Base-by-base conservation (phyloP, 2,329 filamentous ascomycete genomes). In the Trichophyton rubrum region DNA sequence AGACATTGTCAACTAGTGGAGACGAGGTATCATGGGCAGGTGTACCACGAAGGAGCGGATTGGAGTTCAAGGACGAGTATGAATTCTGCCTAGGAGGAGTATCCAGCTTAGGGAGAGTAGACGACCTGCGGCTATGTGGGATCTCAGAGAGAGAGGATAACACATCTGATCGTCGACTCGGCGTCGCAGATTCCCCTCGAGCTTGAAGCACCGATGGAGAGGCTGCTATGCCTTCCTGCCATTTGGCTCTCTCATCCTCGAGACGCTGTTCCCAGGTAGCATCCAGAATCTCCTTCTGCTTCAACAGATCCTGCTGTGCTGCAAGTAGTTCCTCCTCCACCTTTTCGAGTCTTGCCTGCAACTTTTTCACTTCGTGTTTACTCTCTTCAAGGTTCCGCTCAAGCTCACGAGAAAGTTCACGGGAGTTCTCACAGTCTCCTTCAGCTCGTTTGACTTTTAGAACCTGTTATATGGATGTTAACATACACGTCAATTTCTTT, bases 371-470 rank as follows among this genome's bases (percentile, higher is more conserved):
- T 63, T 86, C 80, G 65, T 86, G 81, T 22, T 85, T 79, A n/a
- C 82, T 81, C 62, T 81, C 80, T 64, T 85, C 83, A 2, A 95
- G 75, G 15, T 79, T 75, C 53, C 85, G 81, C 27, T 76, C 69
- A 27, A 76, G 63, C n/a, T 77, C 74, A 8, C 71, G 70, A 59
- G 74, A 70, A 3, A 65, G 63, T 59, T 73, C 75, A 63, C 72
- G 74, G 79, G 85, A 67, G 79, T 82, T 64, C 68, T 96, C 90
- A 4, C 96, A 75, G 66, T 97, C 90, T 66, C 95, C 89, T 71
- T 96, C 90, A 22, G 88, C 77, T 59, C 81, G 82, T 67, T 89
- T 83, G 9, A 78, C 77, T 71, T 83, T 87, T 15, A 80, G 74
- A 59, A 88, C 88, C 82, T 90, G 62, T 59, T 22, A 47, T 55